These are phyloP conservation scores for Nakazawaea ambrosiae DNA, from an alignment of 805 yeast species.

Conservation along the genomic window DNA sequence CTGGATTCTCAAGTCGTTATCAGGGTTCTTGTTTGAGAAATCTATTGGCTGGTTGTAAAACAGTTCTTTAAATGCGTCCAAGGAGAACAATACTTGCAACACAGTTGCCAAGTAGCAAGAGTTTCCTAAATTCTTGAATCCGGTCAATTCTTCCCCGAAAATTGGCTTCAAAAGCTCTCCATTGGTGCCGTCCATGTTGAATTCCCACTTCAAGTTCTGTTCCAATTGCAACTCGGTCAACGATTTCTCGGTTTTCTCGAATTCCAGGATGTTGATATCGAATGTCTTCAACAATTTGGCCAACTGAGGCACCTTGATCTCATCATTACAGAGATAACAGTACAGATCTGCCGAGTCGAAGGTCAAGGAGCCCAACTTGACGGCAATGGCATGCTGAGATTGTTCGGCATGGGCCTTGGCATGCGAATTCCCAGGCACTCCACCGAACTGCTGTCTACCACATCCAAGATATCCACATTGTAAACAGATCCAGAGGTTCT, in stretches of 20 bases:
- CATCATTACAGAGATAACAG: constrained; percentile 88
- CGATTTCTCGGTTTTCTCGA: constrained; percentile 76
- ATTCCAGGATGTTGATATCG: constrained; percentile 56
- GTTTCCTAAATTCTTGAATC: constrained; percentile 85
- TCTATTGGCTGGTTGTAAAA: constrained; percentile 22
- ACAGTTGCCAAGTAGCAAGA: constrained; percentile 87
- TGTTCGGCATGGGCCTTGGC: constrained; percentile 66
- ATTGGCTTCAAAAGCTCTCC: constrained; percentile 63
- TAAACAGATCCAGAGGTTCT: constrained; percentile 89
- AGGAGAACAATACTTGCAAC: constrained; percentile 59
- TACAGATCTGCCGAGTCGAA: constrained; percentile 77
- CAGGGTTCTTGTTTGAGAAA: constrained; percentile 35
- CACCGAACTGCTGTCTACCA: constrained; percentile 92
- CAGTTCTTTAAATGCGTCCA: constrained; percentile 33
- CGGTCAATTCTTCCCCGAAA: constrained; percentile 74
- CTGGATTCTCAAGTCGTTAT: constrained; percentile 65
- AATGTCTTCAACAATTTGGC: constrained; percentile 41
- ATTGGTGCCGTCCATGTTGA: constrained; percentile 63
- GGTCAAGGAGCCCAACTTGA: constrained; percentile 84
- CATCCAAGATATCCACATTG: constrained; percentile 91
- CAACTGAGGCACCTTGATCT: constrained; percentile 65
- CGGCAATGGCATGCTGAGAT: constrained; percentile 68
- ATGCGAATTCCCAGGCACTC: constrained; percentile 90
- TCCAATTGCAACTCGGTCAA: constrained; percentile 86
- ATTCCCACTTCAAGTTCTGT: constrained; percentile 91